Evolutionary conservation across 148 eudicot genomes (phyloP), one percentile per base, ranked within the genome.

Genomic region (Diospyros kaki): DNA sequence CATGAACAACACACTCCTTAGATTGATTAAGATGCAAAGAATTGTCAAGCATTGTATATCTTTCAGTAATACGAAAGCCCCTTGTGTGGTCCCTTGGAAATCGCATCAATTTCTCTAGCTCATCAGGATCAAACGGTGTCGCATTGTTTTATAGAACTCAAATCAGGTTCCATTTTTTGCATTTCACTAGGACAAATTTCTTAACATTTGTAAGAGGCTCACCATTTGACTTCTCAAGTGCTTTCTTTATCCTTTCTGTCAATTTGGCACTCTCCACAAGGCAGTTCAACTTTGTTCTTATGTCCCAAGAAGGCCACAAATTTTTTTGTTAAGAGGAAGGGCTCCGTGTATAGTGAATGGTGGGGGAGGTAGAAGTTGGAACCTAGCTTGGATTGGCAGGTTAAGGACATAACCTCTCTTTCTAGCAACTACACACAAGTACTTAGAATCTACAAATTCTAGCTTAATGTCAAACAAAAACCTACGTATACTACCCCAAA

Each of bases 261-360:
- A 88, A 69, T 62, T 68, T 87, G 51, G 98, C 91, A 86, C 98
- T 89, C 38, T 81, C 98, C 58, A 73, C 71, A 18, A 93, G 64
- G 83, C 97, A 93, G 61, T 93, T 93, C n/a, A 89, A 50, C 53
- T 91, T 86, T 0, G 80, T 88, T 43, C 98, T 76, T 1, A 68
- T 13, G 64, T 91, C 98, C 98, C 98, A 93, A 9, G 62, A 15
- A 38, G 94, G 98, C 94, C 97, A 91, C 91, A 28, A 94, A 91
- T 46, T 58, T 84, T 79, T 53, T 83, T 0, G 94, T 85, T 61
- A 28, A 82, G 28, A 0, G 94, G 98, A 9, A 93, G 70, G 0
- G 91, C 97, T 15, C 84, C 89, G 12, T 81, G 81, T 48, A 93
- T 84, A 4, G 91, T 87, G 1, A 80, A 84, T 2, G 94, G 93